Conservation (phyloP, 1,284 basidiomycete species). For the Trametes polyzona region DNA sequence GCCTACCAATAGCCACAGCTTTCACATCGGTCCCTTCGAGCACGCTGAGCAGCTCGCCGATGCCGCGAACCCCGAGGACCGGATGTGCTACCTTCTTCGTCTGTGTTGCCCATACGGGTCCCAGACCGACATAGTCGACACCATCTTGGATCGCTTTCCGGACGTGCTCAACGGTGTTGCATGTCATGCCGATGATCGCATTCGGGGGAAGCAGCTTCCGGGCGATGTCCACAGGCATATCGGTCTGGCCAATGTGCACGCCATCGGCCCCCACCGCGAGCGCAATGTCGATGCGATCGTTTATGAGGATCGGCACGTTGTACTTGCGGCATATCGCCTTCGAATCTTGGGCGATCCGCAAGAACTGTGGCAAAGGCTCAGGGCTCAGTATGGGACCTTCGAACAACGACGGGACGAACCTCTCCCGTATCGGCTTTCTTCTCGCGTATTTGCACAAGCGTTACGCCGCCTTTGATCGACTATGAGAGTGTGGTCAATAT, state of each 20-base stretch:
- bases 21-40: constrained; percentile 68
- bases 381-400: not conserved
- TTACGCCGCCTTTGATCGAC: constrained; percentile 86
- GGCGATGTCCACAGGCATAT: constrained; percentile 79
- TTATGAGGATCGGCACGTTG: constrained; percentile 87
- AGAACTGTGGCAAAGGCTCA: constrained; percentile 56
- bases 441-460: constrained; percentile 88
- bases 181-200: constrained; percentile 83
- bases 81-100: constrained; percentile 73
- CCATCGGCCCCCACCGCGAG: constrained; percentile 79
- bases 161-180: constrained; percentile 72
- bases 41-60: constrained; percentile 65
- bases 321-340: constrained; percentile 82
- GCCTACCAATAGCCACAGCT: constrained; percentile 82
- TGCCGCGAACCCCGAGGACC: constrained; percentile 64
- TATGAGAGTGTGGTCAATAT: constrained; percentile 33
- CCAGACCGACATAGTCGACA: constrained; percentile 89
- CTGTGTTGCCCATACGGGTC: constrained; percentile 75
- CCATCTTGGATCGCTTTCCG: constrained; percentile 56
- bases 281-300: constrained; percentile 90
- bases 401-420: constrained; percentile 43
- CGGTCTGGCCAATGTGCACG: constrained; percentile 91
- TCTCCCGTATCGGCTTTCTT: constrained; percentile 82
- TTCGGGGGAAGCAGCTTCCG: constrained; percentile 71
- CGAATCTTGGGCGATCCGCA: constrained; percentile 73